phyloP scores from a whole-genome alignment of 176 grass and related monocot genomes.

The Coix lacrymajobi region DNA sequence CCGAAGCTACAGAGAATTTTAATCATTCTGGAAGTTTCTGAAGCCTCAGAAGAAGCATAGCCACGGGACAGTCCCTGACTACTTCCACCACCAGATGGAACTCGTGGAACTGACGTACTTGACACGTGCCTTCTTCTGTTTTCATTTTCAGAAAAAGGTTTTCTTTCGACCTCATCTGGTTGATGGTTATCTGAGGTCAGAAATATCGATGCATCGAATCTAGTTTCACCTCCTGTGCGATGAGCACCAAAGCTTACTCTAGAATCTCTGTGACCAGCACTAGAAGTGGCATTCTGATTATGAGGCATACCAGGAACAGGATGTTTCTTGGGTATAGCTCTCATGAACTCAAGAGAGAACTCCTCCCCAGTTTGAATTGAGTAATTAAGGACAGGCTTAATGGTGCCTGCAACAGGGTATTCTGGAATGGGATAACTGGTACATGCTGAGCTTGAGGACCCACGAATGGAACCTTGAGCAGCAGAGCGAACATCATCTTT shows the following conservation, averaged over 20 bases:
- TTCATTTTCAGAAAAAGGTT: slow-evolving; percentile 46
- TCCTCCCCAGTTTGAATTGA: slow-evolving; percentile 98
- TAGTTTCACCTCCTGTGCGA: slow-evolving; percentile 39
- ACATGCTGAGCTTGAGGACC: slow-evolving; percentile 28
- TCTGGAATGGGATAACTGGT: slow-evolving; percentile 36
- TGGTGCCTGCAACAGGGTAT: slow-evolving; percentile 17
- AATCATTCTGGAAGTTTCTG: slow-evolving; percentile 58
- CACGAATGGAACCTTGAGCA: slow-evolving; percentile 29
- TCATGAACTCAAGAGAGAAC: slow-evolving; percentile 94
- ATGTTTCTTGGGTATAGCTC: slow-evolving; percentile 64
- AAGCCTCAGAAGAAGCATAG: slow-evolving; percentile 70
- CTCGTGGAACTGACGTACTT: slow-evolving; percentile 41
- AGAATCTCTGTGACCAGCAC: slow-evolving; percentile 49
- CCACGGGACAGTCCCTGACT: slow-evolving; percentile 35
- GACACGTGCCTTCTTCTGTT: slow-evolving; percentile 57
- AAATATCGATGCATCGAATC: slow-evolving; percentile 48
- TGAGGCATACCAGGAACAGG: slow-evolving; percentile 34
- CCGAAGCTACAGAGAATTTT: slow-evolving; percentile 95
- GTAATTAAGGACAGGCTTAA: slow-evolving; percentile 82
- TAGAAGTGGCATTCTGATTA: slow-evolving; percentile 40
- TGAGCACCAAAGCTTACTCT: slow-evolving; percentile 36
- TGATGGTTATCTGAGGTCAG: slow-evolving; percentile 29
- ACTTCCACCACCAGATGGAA: slow-evolving; percentile 47
- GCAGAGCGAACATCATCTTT: slow-evolving; percentile 35
- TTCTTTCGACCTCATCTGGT: slow-evolving; percentile 35